Evolutionary conservation across 352 stramenopile species (phyloP).

Genomic region (Phytopythium mirpurense): DNA sequence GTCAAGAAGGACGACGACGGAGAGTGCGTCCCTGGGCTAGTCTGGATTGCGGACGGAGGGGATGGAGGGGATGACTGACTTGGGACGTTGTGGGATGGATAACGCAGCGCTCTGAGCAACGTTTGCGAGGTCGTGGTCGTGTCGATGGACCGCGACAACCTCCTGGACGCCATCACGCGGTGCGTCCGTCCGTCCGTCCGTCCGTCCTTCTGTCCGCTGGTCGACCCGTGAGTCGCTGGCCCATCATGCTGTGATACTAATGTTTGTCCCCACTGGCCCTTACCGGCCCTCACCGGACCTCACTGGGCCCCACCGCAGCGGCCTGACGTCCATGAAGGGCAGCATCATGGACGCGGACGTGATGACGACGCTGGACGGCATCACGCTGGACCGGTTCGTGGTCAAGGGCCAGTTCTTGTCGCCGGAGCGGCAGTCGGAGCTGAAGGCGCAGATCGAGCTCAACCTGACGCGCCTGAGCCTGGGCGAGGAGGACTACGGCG

Average conservation of each 20-base stretch:
- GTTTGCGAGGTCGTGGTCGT: slow-evolving; percentile 83
- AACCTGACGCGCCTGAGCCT: slow-evolving; percentile 65
- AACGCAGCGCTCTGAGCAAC: slow-evolving; percentile 55
- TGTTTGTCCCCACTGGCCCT: no score
- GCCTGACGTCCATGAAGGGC: slow-evolving; percentile 76
- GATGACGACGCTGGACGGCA: slow-evolving; percentile 79
- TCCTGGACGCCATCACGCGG: slow-evolving; percentile 73
- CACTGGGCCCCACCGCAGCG: no score
- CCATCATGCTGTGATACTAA: no score
- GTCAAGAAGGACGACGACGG: slow-evolving; percentile 85
- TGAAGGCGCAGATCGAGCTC: slow-evolving; percentile 66
- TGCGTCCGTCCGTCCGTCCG: background rate
- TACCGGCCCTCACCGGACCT: no score
- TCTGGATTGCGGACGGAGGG: background rate
- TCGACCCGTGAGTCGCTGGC: no score
- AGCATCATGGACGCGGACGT: slow-evolving; percentile 85
- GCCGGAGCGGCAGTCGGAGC: slow-evolving; percentile 66
- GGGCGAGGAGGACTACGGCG: slow-evolving; percentile 33
- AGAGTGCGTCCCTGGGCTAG: slow-evolving; percentile 39
- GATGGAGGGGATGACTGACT: no score
- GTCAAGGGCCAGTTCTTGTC: slow-evolving; percentile 78
- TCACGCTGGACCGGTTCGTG: slow-evolving; percentile 80
- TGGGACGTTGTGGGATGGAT: background rate
- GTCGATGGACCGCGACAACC: slow-evolving; percentile 67
- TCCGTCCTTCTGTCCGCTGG: background rate